phyloP scores from a whole-genome alignment of 2,329 filamentous ascomycete genomes.

The Penicillium thymicola region DNA sequence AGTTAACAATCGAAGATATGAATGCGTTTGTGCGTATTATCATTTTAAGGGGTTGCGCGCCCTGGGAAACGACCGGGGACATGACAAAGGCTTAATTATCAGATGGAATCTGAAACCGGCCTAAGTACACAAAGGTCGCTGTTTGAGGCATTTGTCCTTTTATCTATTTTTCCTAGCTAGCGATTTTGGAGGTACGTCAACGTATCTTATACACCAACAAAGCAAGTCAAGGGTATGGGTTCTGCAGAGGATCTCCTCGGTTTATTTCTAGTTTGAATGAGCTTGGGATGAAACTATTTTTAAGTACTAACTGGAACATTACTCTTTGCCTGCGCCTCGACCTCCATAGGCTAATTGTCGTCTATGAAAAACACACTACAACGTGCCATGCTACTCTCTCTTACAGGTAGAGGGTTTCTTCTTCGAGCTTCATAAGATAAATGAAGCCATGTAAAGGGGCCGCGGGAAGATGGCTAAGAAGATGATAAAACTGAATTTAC shows the following conservation, averaged over 20 bases:
- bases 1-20: background rate
- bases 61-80: too few species aligned
- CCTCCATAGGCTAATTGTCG: background rate
- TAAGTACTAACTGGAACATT: background rate
- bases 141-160: background rate
- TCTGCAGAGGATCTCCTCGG: background rate
- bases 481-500: background rate
- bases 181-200: background rate
- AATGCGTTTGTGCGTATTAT: background rate
- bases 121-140: background rate
- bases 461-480: background rate
- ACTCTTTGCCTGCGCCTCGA: background rate
- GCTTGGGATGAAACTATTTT: background rate
- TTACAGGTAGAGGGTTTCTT: background rate
- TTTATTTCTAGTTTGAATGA: background rate
- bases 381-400: background rate
- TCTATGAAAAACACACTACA: background rate
- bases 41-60: background rate
- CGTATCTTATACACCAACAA: background rate
- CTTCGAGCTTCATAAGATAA: background rate
- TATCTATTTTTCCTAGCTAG: background rate
- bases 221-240: background rate
- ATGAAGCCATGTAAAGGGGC: background rate
- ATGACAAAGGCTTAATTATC: background rate
- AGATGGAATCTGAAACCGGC: background rate